Evolutionary conservation across 2,329 filamentous ascomycete genomes (phyloP), one percentile per base, ranked within the genome.

Genomic region (Xylariaceae sp.): DNA sequence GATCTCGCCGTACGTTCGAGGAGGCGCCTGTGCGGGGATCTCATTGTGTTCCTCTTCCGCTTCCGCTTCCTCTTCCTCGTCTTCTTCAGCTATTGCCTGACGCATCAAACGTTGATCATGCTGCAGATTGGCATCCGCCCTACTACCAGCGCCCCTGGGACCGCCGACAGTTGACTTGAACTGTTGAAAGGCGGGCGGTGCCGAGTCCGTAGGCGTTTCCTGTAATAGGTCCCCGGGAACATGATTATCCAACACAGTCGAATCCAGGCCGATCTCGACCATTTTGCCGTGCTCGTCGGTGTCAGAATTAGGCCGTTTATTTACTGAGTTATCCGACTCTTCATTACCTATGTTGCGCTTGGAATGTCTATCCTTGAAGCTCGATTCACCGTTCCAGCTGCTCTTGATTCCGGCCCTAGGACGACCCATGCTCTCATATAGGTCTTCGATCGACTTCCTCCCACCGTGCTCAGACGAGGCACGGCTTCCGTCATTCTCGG

Each of bases 191-290:
- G 86, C 79, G 1, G 85, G 84, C 4, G 84, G 83, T 47, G 78
- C 79, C 46, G 78, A 77, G 50, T 87, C 83, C 3, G 68, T 73
- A 14, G 76, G 73, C 6, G 76, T 74, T 62, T 87, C 84, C 47
- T 80, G 75, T 10, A 84, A 74, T n/a, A 88, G 72, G 45, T 87
- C 85, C 41, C 81, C 79, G 5, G 85, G 84, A 4, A 84, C 84
- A 29, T 85, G 82, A 63, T 85, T 82, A 46, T 81, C 80, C 50
- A 83, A 79, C 50, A 82, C 80, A 3, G 81, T 82, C 12, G 86
- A 88, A 52, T 93, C 90, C 19, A 98, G 81, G 26, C 91, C 90
- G 46, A 98, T 84, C 70, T 98, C 93, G 7, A 95, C 91, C 82
- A 99, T 87, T 68, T 86, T 89, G 14, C 83, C 85, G 54, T 75